A percentile compares a stretch with the other conserved stretches of the same genome.
phyloP scores from a whole-genome alignment of 208 protist species.

The Trypanosoma mega region DNA sequence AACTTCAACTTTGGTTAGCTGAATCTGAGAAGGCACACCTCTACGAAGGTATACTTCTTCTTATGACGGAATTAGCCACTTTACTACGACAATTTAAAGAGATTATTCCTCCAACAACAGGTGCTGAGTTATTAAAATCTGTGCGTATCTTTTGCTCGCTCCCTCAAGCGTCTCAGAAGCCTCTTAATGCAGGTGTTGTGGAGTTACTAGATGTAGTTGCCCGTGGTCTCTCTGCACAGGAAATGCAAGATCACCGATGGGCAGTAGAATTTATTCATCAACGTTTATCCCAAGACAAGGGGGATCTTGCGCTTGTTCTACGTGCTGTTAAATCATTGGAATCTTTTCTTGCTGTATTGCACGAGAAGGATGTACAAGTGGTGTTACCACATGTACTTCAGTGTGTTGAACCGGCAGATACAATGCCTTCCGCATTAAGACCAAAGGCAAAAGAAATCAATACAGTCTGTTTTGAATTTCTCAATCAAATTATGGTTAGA shows the following conservation, averaged over 20 bases:
- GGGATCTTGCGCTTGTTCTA: slow-evolving; percentile 74
- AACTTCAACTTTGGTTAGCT: slow-evolving; percentile 76
- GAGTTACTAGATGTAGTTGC: slow-evolving; percentile 84
- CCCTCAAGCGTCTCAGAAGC: slow-evolving; percentile 83
- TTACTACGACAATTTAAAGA: slow-evolving; percentile 75
- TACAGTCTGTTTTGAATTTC: slow-evolving; percentile 84
- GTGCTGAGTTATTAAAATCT: slow-evolving; percentile 68
- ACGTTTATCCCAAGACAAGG: slow-evolving; percentile 85
- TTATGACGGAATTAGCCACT: slow-evolving; percentile 83
- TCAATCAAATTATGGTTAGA: slow-evolving; percentile 80
- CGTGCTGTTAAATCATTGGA: slow-evolving; percentile 84
- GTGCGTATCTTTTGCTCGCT: slow-evolving; percentile 75
- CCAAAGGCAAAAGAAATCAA: slow-evolving; percentile 81
- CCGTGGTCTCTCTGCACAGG: slow-evolving; percentile 65
- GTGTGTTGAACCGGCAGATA: slow-evolving; percentile 82
- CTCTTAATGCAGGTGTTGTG: slow-evolving; percentile 79
- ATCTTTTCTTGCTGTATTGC: slow-evolving; percentile 82
- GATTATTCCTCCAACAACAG: slow-evolving; percentile 53
- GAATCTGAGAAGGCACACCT: slow-evolving; percentile 70
- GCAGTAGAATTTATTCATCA: slow-evolving; percentile 91
- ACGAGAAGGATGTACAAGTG: slow-evolving; percentile 84
- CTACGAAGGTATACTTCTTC: slow-evolving; percentile 66
- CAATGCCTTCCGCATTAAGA: slow-evolving; percentile 24
- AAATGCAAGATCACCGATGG: slow-evolving; percentile 89
- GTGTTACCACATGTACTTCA: slow-evolving; percentile 87